phyloP scores from a whole-genome alignment of 2,329 filamentous ascomycete genomes.

The Rhynchosporium agropyri region DNA sequence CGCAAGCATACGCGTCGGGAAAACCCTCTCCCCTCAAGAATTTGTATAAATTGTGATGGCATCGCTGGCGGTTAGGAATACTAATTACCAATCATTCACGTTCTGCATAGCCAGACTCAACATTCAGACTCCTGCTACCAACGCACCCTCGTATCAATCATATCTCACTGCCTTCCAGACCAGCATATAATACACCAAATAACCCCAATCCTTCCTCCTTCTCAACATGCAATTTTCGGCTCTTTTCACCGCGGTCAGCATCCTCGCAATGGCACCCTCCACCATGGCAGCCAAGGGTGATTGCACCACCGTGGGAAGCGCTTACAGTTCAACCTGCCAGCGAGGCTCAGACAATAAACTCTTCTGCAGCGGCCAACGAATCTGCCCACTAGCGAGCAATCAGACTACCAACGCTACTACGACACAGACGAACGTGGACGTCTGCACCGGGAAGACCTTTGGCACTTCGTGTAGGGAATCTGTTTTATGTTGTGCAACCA shows the following conservation, averaged over 20 bases:
- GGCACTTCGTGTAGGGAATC: too few species aligned
- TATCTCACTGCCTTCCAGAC: background rate
- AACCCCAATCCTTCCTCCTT: background rate
- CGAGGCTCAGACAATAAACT: background rate
- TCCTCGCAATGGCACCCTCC: background rate
- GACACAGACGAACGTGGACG: background rate
- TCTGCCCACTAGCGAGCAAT: background rate
- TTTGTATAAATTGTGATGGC: too few species aligned
- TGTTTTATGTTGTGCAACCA: too few species aligned
- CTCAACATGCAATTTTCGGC: background rate
- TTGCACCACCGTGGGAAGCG: too few species aligned
- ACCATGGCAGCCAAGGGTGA: too few species aligned
- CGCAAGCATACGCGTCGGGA: too few species aligned
- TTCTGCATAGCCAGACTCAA: too few species aligned
- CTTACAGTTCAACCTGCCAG: background rate
- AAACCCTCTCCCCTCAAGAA: too few species aligned
- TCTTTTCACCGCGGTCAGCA: background rate
- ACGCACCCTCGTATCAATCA: background rate
- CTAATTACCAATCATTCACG: too few species aligned
- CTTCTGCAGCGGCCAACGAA: background rate
- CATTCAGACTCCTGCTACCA: too few species aligned
- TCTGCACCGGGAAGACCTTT: background rate
- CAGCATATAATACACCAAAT: background rate
- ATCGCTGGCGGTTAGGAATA: too few species aligned
- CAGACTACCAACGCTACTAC: background rate